Conservation (phyloP, 768 basidiomycete species). For the Suillus luteus region DNA sequence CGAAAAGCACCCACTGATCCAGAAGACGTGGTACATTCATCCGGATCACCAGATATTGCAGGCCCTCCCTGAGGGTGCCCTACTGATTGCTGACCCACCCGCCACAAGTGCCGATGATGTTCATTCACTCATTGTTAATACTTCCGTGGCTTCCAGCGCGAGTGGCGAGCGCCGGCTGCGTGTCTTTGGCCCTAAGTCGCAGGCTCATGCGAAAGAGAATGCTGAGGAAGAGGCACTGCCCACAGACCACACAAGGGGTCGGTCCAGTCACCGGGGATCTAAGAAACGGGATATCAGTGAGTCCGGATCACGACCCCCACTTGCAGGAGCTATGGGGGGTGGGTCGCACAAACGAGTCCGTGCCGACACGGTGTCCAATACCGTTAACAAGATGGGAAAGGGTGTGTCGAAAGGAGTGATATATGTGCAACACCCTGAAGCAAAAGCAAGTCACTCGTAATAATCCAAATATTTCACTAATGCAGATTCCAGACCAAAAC, state of each 20-base stretch:
- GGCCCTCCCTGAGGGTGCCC: not conserved
- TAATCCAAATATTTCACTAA: not conserved
- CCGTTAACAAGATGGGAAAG: not conserved
- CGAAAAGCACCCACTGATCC: not conserved
- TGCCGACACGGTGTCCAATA: not conserved
- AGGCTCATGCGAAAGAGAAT: not conserved
- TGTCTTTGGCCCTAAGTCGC: not conserved
- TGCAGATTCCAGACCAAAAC: not conserved
- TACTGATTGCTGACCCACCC: not conserved
- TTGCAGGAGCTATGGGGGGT: not conserved
- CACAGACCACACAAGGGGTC: not conserved
- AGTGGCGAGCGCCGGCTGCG: not conserved
- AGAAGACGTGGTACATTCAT: not conserved
- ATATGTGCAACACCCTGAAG: not conserved
- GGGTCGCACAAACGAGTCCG: not conserved
- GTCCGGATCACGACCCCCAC: not conserved
- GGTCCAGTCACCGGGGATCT: not conserved
- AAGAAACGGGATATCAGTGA: not conserved
- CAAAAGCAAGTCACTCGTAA: not conserved
- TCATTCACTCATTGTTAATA: not conserved
- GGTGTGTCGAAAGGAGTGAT: not conserved
- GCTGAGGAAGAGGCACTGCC: not conserved
- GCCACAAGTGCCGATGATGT: not conserved
- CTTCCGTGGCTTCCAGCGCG: not conserved
- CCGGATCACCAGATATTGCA: not conserved